Evolutionary conservation across 2,329 filamentous ascomycete genomes (phyloP).

Genomic region (Calycina marina): DNA sequence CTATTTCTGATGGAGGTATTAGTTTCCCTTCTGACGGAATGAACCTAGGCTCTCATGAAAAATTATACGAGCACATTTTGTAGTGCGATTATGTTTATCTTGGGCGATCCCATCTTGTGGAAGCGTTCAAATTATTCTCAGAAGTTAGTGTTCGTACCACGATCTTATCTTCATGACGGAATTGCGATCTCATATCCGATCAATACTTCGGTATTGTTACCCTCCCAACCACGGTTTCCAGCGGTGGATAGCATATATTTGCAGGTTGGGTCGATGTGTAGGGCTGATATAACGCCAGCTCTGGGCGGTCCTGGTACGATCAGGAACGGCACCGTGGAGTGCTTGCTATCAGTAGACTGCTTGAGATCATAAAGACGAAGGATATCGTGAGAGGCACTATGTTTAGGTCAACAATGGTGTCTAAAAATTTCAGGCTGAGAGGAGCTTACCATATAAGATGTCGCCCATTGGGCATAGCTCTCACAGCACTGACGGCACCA

Average conservation of each 20-base stretch:
- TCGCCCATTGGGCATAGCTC: conserved; percentile 81
- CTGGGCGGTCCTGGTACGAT: conserved; percentile 78
- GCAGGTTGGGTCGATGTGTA: conserved; percentile 80
- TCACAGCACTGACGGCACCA: conserved; percentile 75
- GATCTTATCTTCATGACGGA: not conserved
- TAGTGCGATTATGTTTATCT: no score
- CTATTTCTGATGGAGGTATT: no score
- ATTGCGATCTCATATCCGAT: conserved; percentile 77
- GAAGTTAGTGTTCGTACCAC: no score
- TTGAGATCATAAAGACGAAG: conserved; percentile 81
- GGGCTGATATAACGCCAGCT: conserved; percentile 72
- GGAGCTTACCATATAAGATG: conserved; percentile 64
- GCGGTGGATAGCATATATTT: conserved; percentile 84
- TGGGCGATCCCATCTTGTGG: no score
- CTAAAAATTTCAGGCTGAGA: conserved; percentile 11
- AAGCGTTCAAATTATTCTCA: no score
- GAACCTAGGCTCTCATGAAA: no score
- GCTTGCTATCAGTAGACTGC: conserved; percentile 45
- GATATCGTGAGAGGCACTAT: conserved; percentile 81
- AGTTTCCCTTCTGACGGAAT: no score
- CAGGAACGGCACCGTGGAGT: conserved; percentile 81
- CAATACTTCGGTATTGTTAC: conserved; percentile 73
- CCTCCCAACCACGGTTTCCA: conserved; percentile 92
- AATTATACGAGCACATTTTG: no score
- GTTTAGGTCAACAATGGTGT: conserved; percentile 5